These are phyloP conservation scores for Xenosphaeropsis pyriputrescens DNA, from an alignment of 2,329 filamentous ascomycete species.

Conservation along the genomic window DNA sequence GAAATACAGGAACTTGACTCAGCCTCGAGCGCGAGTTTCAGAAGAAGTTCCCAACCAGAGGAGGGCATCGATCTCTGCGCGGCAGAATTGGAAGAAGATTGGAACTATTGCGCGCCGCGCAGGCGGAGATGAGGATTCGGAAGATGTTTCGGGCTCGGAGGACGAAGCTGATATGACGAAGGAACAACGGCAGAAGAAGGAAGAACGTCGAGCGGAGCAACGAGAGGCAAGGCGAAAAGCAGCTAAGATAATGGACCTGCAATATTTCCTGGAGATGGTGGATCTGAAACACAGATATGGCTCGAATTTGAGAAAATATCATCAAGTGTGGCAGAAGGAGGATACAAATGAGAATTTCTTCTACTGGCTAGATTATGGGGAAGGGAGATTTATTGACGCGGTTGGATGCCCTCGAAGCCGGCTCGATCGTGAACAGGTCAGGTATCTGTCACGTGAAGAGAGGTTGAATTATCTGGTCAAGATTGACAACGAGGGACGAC, in stretches of 20 bases:
- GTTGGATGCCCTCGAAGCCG: slow-evolving; percentile 58
- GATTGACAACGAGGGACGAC: slow-evolving; percentile 56
- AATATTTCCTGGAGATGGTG: slow-evolving; percentile 76
- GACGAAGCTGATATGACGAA: slow-evolving; percentile 5
- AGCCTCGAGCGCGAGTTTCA: slow-evolving; percentile 21
- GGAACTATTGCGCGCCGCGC: slow-evolving; percentile 58
- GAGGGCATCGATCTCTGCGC: slow-evolving; percentile 24
- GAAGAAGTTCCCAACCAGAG: slow-evolving; percentile 3
- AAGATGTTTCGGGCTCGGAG: slow-evolving; percentile 7
- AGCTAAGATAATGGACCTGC: slow-evolving; percentile 68
- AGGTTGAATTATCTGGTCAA: slow-evolving; percentile 66
- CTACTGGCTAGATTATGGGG: slow-evolving; percentile 80
- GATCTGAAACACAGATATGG: slow-evolving; percentile 81
- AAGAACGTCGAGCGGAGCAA: slow-evolving; percentile 28
- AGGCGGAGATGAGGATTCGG: slow-evolving; percentile 44
- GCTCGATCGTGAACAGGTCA: slow-evolving; percentile 64
- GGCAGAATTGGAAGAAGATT: slow-evolving; percentile 62
- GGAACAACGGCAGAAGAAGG: slow-evolving; percentile 23
- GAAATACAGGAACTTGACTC: slow-evolving; percentile 34
- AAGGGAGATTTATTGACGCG: slow-evolving; percentile 55
- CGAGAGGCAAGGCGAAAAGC: slow-evolving; percentile 45
- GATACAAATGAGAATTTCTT: slow-evolving; percentile 81
- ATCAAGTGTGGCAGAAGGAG: slow-evolving; percentile 67
- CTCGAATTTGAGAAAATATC: slow-evolving; percentile 67
- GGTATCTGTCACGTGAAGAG: slow-evolving; percentile 75